A percentile compares a stretch with the other conserved stretches of the same genome.
Conservation (phyloP, 768 basidiomycete species). For the Agaricus sinodeliciosus region DNA sequence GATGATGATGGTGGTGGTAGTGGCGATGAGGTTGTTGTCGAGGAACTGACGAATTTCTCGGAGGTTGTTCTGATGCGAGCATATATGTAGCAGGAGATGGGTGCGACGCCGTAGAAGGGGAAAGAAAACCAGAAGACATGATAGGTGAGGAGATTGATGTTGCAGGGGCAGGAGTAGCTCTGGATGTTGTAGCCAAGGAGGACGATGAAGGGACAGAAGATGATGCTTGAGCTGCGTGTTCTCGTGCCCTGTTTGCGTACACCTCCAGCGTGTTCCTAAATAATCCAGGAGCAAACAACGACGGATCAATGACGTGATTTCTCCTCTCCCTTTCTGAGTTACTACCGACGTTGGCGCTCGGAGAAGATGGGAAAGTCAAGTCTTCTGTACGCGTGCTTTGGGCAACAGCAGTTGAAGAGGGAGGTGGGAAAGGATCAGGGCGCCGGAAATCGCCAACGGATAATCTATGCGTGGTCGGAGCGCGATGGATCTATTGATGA, state of each 20-base stretch:
- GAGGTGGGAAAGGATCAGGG: neutral
- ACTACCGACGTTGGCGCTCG: neutral
- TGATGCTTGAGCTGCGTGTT: constrained; percentile 6
- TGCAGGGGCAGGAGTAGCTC: neutral
- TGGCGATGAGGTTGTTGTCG: constrained; percentile 7
- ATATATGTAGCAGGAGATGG: constrained; percentile 1
- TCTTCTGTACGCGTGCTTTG: neutral
- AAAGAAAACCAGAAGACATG: neutral
- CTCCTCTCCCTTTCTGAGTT: neutral
- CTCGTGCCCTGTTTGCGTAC: constrained; percentile 15
- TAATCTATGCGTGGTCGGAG: neutral
- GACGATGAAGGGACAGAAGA: constrained; percentile 2
- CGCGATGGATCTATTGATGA: neutral
- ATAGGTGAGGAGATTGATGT: neutral
- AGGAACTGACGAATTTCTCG: neutral
- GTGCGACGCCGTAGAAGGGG: neutral
- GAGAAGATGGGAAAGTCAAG: neutral
- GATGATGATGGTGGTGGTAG: neutral
- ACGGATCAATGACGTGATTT: constrained; percentile 21
- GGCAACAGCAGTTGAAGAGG: neutral
- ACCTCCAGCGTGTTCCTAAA: constrained; percentile 43
- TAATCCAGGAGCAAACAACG: constrained; percentile 36
- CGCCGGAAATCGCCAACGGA: neutral
- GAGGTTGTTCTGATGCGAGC: neutral
- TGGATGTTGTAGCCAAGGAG: neutral